phyloP scores from a whole-genome alignment of 306 rosid genomes.

The Rosa persica region DNA sequence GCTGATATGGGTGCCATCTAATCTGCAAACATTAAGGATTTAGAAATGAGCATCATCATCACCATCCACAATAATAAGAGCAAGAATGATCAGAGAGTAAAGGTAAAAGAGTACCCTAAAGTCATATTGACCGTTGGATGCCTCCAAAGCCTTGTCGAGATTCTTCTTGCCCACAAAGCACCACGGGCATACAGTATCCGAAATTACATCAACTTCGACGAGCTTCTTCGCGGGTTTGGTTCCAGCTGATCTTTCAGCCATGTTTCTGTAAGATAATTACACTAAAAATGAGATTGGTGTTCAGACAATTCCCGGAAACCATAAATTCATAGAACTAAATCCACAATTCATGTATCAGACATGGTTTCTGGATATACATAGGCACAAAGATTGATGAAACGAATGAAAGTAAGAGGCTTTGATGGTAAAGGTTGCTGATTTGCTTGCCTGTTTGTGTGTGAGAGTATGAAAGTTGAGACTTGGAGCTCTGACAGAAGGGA shows the following conservation, averaged over 20 bases:
- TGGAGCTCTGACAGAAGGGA: background rate
- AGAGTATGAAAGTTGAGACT: background rate
- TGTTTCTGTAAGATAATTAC: constrained; percentile 30
- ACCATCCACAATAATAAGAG: background rate
- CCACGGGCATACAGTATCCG: constrained; percentile 93
- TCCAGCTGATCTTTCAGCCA: constrained; percentile 45
- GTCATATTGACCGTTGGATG: constrained; percentile 60
- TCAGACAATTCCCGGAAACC: background rate
- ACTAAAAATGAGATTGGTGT: background rate
- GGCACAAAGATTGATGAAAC: background rate
- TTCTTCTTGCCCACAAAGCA: constrained; percentile 82
- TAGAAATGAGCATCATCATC: background rate
- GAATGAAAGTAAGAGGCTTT: background rate
- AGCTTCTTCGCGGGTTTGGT: constrained; percentile 49
- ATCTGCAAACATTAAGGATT: constrained; percentile 41
- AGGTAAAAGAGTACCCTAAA: constrained; percentile 53
- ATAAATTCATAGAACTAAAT: background rate
- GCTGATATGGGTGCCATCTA: constrained; percentile 88
- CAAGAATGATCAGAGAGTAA: background rate
- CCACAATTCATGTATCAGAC: background rate
- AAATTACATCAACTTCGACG: constrained; percentile 59
- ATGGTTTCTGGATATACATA: background rate
- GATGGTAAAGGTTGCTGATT: background rate
- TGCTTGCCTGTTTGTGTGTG: background rate
- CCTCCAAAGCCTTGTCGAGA: constrained; percentile 75